Conservation (phyloP, 768 basidiomycete genomes). For the Calvatia gigantea region DNA sequence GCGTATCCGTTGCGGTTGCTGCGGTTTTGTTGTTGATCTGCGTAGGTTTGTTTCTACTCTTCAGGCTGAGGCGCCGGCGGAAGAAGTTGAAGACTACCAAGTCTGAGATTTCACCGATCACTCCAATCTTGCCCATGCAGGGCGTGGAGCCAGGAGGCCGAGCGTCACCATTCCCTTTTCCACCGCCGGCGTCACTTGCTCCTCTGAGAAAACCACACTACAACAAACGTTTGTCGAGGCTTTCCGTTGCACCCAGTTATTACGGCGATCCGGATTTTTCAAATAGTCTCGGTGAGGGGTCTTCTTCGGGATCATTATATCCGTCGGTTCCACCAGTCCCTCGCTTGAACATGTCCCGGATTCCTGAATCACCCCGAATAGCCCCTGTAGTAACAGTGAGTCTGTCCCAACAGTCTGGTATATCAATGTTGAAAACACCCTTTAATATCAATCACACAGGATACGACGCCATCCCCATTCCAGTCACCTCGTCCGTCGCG, state of each 20-base stretch:
- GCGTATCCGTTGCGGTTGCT: slow-evolving; percentile 4
- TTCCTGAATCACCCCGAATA: slow-evolving; percentile 3
- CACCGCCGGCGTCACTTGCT: slow-evolving; percentile 16
- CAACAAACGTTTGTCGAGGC: slow-evolving; percentile 17
- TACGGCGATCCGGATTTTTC: slow-evolving; percentile 25
- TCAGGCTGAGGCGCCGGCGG: slow-evolving; percentile 22
- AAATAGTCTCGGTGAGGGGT: slow-evolving; percentile 18
- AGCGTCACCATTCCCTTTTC: slow-evolving; percentile 24
- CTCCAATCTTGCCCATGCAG: slow-evolving; percentile 33
- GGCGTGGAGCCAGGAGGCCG: slow-evolving; percentile 17
- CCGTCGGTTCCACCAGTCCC: slow-evolving; percentile 25
- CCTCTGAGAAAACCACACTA: slow-evolving; percentile 5
- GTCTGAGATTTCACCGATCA: slow-evolving; percentile 23
- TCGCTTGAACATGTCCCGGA: slow-evolving; percentile 12
- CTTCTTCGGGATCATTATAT: slow-evolving; percentile 22
- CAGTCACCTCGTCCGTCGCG: neutral
- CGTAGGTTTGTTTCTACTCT: slow-evolving; percentile 20
- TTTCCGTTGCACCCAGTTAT: slow-evolving; percentile 37
- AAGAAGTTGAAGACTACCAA: slow-evolving; percentile 20
- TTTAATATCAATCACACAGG: slow-evolving; percentile 1
- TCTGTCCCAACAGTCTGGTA: neutral
- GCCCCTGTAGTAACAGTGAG: slow-evolving; percentile 4
- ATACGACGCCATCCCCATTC: neutral
- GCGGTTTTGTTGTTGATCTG: slow-evolving; percentile 18
- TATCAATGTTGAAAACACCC: neutral